Evolutionary conservation across 129 eudicot genomes (phyloP), one percentile per base, ranked within the genome.

Genomic region (Artemisia argyi): DNA sequence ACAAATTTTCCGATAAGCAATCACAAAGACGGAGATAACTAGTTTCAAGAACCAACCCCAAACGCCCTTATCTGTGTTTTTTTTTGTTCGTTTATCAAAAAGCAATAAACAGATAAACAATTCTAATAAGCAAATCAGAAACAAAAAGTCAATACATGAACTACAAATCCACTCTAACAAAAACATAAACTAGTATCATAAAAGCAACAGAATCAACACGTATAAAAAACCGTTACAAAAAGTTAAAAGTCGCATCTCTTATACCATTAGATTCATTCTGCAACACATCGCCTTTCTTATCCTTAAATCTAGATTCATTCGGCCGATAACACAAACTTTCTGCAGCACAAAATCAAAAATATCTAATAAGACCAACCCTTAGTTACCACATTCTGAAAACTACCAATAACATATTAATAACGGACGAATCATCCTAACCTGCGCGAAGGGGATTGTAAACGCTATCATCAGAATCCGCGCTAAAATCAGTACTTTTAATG

Each of bases 381-480:
- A 57, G 11, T 9, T 22, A 52, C 3, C 56, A 57, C 0, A 28
- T 20, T 65, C 30, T 6, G 11, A 8, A 46, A 11, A 53, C 11
- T 14, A 69, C n/a, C 50, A 61, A 28, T 8, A 62, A 13, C 14
- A 48, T 9, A 59, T 19, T 10, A 17, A 67, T n/a, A 47, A 0
- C 12, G 50, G 26, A 68, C 26, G 15, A 49, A 66, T 2, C 19
- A 48, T 3, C 7, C 53, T 5, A 66, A 61, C 62, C 73, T 55
- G 49, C 65, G 68, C 77, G 77, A 51, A 76, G 57, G 16, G 74
- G 18, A 18, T 90, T 89, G 52, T 13, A 17, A 11, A 76, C 68
- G 55, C 76, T 49, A 61, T 76, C 79, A 16, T 81, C 96, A 3
- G 88, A 75, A 69, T 89, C 96, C 1, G 98, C 96, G 50, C 83